Evolutionary conservation across 2,329 filamentous ascomycete species (phyloP), one percentile per base, ranked within the genome.

Genomic region (Colletotrichum trifolii): DNA sequence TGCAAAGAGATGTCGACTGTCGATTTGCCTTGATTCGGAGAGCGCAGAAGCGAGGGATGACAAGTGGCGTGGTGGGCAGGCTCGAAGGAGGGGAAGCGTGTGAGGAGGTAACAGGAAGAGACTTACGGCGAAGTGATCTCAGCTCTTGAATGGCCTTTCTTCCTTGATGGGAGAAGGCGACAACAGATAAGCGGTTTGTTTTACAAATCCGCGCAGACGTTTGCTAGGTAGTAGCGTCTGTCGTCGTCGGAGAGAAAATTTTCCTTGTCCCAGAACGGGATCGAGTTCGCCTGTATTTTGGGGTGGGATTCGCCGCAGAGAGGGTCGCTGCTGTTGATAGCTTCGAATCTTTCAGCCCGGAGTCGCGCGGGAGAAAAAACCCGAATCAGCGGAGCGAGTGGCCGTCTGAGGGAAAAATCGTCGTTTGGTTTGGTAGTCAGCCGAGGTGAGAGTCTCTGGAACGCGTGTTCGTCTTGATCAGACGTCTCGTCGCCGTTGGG

Each of bases 41-140:
- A 52, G 49, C 17, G 38, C 12, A 34, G 36, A n/a, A 45, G 25
- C 25, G 25, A 25, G 25, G 25, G 47, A 38, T 38, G 35, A 38
- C 39, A 36, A 45, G 47, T 39, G 38, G 36, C 59, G 60, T 45
- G 36, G 52, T 56, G 60, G 60, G 48, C 34, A 54, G 59, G 60
- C 48, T 58, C 52, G 47, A 39, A 46, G 34, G 48, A 60, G 64
- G 54, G 64, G 59, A 59, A 54, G 38, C 35, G 39, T n/a, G 25
- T 36, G 48, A 50, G 34, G 42, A 40, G 50, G 46, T 10, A 38
- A 40, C 43, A 49, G 34, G 36, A 60, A 62, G 36, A 60, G 45
- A 55, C 59, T 65, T 59, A 64, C 54, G 60, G 57, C 65, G 64
- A 68, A 67, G 64, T 67, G 67, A 68, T 68, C 64, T 67, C 64